phyloP scores from a whole-genome alignment of 305 asterid genomes.

The Vinca major region DNA sequence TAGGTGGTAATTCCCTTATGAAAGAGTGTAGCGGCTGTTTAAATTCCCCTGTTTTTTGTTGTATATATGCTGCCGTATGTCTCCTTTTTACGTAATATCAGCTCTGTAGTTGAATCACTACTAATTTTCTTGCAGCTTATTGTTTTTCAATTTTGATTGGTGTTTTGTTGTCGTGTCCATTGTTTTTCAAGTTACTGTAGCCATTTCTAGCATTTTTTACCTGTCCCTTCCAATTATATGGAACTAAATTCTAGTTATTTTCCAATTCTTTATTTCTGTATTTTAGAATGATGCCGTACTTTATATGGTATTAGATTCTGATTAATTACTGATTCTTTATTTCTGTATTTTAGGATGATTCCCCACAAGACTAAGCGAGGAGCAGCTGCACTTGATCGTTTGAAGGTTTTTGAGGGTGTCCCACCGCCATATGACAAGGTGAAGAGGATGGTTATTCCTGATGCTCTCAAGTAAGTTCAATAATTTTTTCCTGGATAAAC shows the following conservation, averaged over 20 bases:
- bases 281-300: neutral
- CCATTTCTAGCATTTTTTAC: too few species aligned
- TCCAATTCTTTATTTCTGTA: too few species aligned
- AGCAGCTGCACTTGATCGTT: slow-evolving; percentile 87
- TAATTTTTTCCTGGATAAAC: neutral
- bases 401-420: slow-evolving; percentile 84
- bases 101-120: neutral
- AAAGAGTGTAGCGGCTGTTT: neutral
- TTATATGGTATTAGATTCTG: neutral
- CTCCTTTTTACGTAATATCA: neutral
- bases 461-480: slow-evolving; percentile 74
- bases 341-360: slow-evolving; percentile 52
- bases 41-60: neutral
- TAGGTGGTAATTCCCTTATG: too few species aligned
- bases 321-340: neutral
- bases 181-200: too few species aligned
- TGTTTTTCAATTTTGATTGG: neutral
- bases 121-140: neutral
- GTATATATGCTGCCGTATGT: neutral
- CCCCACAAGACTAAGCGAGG: slow-evolving; percentile 98
- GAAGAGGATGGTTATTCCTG: slow-evolving; percentile 91
- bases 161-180: neutral
- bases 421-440: slow-evolving; percentile 95
- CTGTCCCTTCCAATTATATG: too few species aligned
- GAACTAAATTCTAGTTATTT: too few species aligned